A percentile compares a stretch with the other conserved stretches of the same genome.
These are phyloP conservation scores for Boletus huronensis DNA, from an alignment of 768 basidiomycete species.

Conservation along the genomic window DNA sequence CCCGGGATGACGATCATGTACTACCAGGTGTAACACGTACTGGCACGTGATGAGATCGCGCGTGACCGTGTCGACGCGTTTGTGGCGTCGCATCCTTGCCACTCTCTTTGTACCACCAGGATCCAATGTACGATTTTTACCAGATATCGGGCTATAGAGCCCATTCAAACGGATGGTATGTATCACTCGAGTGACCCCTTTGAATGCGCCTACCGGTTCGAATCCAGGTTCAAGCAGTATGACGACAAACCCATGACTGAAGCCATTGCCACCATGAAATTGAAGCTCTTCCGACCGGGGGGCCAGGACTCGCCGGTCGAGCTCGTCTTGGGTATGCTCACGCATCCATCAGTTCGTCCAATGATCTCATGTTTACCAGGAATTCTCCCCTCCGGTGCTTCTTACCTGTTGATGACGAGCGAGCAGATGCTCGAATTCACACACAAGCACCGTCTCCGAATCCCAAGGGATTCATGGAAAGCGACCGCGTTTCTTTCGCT, in stretches of 20 bases:
- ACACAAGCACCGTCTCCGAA: slow-evolving; percentile 11
- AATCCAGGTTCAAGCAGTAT: slow-evolving; percentile 26
- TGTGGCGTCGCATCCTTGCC: neutral
- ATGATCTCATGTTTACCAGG: slow-evolving; percentile 29
- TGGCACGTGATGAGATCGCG: neutral
- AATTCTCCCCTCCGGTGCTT: slow-evolving; percentile 41
- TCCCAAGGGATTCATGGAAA: slow-evolving; percentile 13
- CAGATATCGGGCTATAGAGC: slow-evolving; percentile 28
- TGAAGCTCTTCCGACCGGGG: slow-evolving; percentile 30
- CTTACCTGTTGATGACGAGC: slow-evolving; percentile 42
- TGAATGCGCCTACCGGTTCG: neutral
- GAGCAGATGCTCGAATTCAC: slow-evolving; percentile 30
- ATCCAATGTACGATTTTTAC: slow-evolving; percentile 23
- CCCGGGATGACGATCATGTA: slow-evolving; percentile 1
- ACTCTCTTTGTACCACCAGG: neutral
- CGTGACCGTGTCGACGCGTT: slow-evolving; percentile 1
- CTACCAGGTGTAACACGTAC: neutral
- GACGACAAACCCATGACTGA: slow-evolving; percentile 37
- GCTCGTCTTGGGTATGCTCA: slow-evolving; percentile 40
- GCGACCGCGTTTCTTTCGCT: slow-evolving; percentile 40
- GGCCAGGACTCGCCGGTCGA: slow-evolving; percentile 34
- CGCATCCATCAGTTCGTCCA: neutral
- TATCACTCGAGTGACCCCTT: neutral
- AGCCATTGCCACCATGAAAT: slow-evolving; percentile 26
- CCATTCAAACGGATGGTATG: slow-evolving; percentile 29